Percentiles rank a stretch among this genome's conserved stretches.
phyloP scores from a whole-genome alignment of 495 filamentous ascomycete genomes.

The Hyaloscypha finlandica region DNA sequence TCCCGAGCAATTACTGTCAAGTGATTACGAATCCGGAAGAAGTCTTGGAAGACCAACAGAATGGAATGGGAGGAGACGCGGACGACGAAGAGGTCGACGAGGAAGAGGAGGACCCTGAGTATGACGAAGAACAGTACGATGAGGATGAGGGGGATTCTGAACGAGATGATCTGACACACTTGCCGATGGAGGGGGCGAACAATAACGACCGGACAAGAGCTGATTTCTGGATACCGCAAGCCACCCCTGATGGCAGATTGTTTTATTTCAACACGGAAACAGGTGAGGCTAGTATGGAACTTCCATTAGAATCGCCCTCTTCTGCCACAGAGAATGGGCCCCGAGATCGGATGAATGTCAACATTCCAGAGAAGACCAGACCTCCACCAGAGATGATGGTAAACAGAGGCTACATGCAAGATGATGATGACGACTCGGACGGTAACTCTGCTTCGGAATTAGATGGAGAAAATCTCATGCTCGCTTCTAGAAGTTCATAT shows the following conservation, averaged over 20 bases:
- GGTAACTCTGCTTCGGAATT: slow-evolving; percentile 80
- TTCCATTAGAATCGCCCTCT: slow-evolving; percentile 88
- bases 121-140: slow-evolving; percentile 70
- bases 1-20: slow-evolving; percentile 97
- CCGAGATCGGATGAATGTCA: slow-evolving; percentile 81
- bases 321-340: slow-evolving; percentile 81
- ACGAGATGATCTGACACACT: slow-evolving; percentile 54
- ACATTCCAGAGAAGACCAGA: slow-evolving; percentile 84
- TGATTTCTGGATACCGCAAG: slow-evolving; percentile 98
- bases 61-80: slow-evolving; percentile 7
- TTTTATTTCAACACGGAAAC: slow-evolving; percentile 99
- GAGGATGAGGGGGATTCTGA: slow-evolving; percentile 68
- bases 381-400: slow-evolving; percentile 93
- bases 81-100: slow-evolving; percentile 45
- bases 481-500: slow-evolving; percentile 49
- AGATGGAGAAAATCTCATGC: slow-evolving; percentile 60
- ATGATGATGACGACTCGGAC: slow-evolving; percentile 83
- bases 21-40: slow-evolving; percentile 77
- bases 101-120: slow-evolving; percentile 63
- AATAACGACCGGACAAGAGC: slow-evolving; percentile 78
- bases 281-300: slow-evolving; percentile 86
- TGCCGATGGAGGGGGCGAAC: slow-evolving; percentile 70
- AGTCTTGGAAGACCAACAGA: slow-evolving; percentile 47
- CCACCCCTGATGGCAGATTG: slow-evolving; percentile 88
- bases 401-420: slow-evolving; percentile 69